Evolutionary conservation across 805 yeast species (phyloP).

Genomic region (Candida pseudofarinosa): DNA sequence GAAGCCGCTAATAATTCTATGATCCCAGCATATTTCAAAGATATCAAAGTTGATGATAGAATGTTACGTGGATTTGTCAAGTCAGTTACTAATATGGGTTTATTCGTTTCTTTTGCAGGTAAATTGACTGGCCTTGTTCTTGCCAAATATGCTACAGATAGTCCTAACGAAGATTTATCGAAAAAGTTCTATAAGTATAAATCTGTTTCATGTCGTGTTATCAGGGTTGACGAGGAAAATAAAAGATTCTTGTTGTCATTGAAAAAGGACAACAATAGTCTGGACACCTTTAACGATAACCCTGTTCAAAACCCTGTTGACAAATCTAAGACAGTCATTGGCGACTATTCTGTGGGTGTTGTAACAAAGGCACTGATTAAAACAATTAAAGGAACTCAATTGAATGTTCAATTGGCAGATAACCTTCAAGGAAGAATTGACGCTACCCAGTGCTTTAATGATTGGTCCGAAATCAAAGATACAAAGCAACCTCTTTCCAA

Average conservation of each 20-base stretch:
- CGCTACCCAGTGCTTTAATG: slow-evolving; percentile 62
- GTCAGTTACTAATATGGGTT: slow-evolving; percentile 73
- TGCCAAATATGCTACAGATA: slow-evolving; percentile 63
- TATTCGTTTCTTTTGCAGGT: slow-evolving; percentile 79
- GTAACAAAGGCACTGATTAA: slow-evolving; percentile 57
- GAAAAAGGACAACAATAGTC: slow-evolving; percentile 27
- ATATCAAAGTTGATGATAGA: slow-evolving; percentile 42
- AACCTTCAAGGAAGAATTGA: slow-evolving; percentile 78
- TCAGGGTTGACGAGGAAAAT: slow-evolving; percentile 63
- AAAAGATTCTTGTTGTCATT: slow-evolving; percentile 68
- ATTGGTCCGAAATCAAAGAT: slow-evolving; percentile 52
- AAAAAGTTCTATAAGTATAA: slow-evolving; percentile 59
- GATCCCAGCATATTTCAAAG: slow-evolving; percentile 60
- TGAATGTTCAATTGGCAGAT: slow-evolving; percentile 73
- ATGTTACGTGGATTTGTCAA: slow-evolving; percentile 70
- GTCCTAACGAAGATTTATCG: slow-evolving; percentile 47
- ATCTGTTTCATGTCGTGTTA: slow-evolving; percentile 65
- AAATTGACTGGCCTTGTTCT: slow-evolving; percentile 78
- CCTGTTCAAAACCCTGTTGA: slow-evolving; percentile 60
- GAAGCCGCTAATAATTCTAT: slow-evolving; percentile 50
- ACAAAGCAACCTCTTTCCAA: slow-evolving; percentile 52
- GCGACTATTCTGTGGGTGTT: slow-evolving; percentile 58
- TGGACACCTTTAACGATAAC: slow-evolving; percentile 19
- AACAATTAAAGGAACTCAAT: slow-evolving; percentile 65
- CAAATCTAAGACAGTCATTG: slow-evolving; percentile 37